Evolutionary conservation across 164 flowering plant genomes (phyloP).

Genomic region (Vitis riparia): DNA sequence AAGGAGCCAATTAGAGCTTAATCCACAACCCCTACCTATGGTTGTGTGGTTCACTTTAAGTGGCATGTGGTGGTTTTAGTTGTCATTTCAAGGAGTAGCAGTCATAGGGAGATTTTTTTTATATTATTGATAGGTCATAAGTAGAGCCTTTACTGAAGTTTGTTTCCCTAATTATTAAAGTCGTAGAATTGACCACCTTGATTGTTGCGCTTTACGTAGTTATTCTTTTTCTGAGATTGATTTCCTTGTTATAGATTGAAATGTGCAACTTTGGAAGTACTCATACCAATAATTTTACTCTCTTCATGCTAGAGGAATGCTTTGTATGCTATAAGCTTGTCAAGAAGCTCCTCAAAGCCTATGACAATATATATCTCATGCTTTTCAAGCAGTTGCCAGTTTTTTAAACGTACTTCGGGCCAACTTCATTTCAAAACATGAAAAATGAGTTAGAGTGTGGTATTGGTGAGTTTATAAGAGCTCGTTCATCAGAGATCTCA

Average conservation of each 20-base stretch:
- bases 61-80: too few relatives aligned
- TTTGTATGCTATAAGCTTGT: background rate
- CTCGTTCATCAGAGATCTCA: background rate
- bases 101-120: too few relatives aligned
- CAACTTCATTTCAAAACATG: background rate
- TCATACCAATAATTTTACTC: background rate
- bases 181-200: background rate
- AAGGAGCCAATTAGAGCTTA: too few relatives aligned
- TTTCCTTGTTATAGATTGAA: background rate
- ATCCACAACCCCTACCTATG: too few relatives aligned
- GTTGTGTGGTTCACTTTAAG: too few relatives aligned
- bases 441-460: background rate
- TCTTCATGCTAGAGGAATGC: conserved; percentile 2
- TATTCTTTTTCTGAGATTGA: background rate
- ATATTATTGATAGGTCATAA: background rate
- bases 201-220: background rate
- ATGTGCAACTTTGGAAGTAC: background rate
- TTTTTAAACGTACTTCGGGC: background rate
- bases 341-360: conserved; percentile 3
- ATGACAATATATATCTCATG: background rate
- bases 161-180: conserved; percentile 1
- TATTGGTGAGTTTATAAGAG: background rate
- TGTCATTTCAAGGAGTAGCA: too few relatives aligned
- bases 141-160: background rate
- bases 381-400: background rate